Base-by-base conservation (phyloP, 345 rosid species). In the Salix brachista region DNA sequence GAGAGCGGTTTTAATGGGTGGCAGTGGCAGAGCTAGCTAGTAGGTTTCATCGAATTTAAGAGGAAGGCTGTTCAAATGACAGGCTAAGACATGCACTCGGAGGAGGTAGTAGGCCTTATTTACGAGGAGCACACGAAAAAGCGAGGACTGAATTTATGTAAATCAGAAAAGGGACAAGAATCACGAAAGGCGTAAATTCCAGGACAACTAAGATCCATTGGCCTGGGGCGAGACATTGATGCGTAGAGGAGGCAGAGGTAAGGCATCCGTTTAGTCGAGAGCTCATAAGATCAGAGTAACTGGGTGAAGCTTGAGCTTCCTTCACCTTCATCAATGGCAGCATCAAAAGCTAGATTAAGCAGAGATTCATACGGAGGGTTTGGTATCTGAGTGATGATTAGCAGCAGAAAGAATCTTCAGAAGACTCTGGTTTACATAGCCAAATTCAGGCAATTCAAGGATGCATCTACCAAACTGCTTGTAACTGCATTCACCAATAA, bases 401-500 rank as follows among this genome's bases (percentile, higher is more conserved):
- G 41, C 41, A 78, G 70, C 75, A 71, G 48, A 67, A 56, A 41
- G 30, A 67, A 66, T 70, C 50, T 76, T 71, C 81, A 73, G 77
- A 36, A 58, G 66, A 65, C 58, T 10, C 69, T 66, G 79, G 83
- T 76, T 80, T 64, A 69, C 65, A 64, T 19, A 28, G 64, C 67
- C 64, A 67, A 44, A 73, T 30, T 37, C 46, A 42, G 42, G 36
- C 26, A 65, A 39, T 75, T 28, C 62, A 50, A 65, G 42, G 34
- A 32, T 78, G 71, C 18, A 72, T 61, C 46, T 74, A 28, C 70
- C 37, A 62, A 83, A 81, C 68, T 78, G 79, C 72, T 61, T 42
- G 70, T n/a, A 42, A 67, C 54, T 56, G 77, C 69, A 34, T 4
- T 34, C 36, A 34, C 30, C 23, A 68, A 42, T 23, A 67, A 65